Conservation (phyloP, 306 rosid genomes). For the Citrullus mucosospermus region DNA sequence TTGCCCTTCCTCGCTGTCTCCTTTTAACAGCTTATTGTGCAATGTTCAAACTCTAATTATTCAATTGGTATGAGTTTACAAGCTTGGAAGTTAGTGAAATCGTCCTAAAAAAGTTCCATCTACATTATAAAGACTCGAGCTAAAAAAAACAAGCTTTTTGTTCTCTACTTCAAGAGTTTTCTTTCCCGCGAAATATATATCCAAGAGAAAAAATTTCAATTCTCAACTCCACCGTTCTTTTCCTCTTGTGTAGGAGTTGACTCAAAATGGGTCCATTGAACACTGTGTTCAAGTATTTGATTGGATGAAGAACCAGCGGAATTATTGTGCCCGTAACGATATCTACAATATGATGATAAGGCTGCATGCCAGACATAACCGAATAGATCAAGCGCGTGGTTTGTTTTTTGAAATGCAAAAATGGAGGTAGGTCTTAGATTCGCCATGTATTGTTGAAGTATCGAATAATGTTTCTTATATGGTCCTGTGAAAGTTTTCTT, state of each 20-base stretch:
- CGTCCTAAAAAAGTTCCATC: neutral
- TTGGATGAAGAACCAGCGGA: constrained; percentile 79
- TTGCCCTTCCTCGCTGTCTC: neutral
- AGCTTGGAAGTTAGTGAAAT: neutral
- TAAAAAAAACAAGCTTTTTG: neutral
- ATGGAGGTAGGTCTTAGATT: constrained; percentile 43
- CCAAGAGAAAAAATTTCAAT: neutral
- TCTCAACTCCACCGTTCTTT: neutral
- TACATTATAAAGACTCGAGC: neutral
- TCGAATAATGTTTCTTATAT: neutral
- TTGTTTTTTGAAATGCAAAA: constrained; percentile 91
- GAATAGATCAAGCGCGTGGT: constrained; percentile 84
- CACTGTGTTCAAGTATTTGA: constrained; percentile 48
- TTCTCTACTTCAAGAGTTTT: neutral
- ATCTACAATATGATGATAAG: constrained; percentile 83
- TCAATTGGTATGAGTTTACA: neutral
- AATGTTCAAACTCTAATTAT: neutral
- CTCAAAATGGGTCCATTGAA: constrained; percentile 62
- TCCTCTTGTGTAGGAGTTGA: constrained; percentile 41
- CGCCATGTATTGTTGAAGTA: neutral
- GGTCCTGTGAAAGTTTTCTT: neutral
- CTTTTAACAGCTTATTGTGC: neutral
- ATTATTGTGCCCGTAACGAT: constrained; percentile 78
- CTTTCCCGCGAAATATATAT: neutral
- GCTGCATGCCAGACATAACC: constrained; percentile 69